Base-by-base conservation (phyloP, 169 alveolate species). In the Plasmodium knowlesi region DNA sequence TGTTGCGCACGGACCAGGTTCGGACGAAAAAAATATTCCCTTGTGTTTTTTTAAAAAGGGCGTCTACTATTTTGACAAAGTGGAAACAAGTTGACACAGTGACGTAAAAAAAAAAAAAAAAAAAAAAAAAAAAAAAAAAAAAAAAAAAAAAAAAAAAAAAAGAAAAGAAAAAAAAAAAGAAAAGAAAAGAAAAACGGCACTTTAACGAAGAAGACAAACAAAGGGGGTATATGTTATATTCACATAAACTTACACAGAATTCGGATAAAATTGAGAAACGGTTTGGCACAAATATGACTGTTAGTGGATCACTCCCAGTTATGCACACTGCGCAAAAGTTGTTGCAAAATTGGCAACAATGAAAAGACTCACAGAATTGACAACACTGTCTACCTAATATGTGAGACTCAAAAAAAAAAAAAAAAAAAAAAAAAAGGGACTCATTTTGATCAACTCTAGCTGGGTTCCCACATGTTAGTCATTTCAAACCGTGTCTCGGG, bases 381-480 rank as follows among this genome's bases (percentile, higher is more conserved):
- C 74, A 61, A 25, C 74, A 61, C 14, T n/a, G 74, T 61, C 32
- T 61, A 61, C 32, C 34, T 19, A 61, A 61, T n/a, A 34, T 61
- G 74, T 61, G 32, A 61, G 5, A 9, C 25, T n/a, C 16, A 5
- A 61, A 61, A 61, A 46, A 22, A 54, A 37, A 53, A 53, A 53
- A 81, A 32, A 32, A 32, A 81, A 16, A 14, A 81, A 50, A 53
- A 54, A 50, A 50, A 10, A 16, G 54, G 19, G 14, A 22, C 32
- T 19, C 30, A 50, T 22, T 83, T 30, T 39, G 72, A 37, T 73
- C 39, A 74, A 85, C 30, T 74, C 8, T 14, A 14, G 34, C 67
- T 74, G 70, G 25, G 37, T 50, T 73, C 80, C 93, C 93, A 85
- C 39, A 85, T 74, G n/a, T 85, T 85, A 12, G 39, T 85, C 9